phyloP scores from a whole-genome alignment of 176 grass and related monocot species.

The Bothriochloa decipiens region DNA sequence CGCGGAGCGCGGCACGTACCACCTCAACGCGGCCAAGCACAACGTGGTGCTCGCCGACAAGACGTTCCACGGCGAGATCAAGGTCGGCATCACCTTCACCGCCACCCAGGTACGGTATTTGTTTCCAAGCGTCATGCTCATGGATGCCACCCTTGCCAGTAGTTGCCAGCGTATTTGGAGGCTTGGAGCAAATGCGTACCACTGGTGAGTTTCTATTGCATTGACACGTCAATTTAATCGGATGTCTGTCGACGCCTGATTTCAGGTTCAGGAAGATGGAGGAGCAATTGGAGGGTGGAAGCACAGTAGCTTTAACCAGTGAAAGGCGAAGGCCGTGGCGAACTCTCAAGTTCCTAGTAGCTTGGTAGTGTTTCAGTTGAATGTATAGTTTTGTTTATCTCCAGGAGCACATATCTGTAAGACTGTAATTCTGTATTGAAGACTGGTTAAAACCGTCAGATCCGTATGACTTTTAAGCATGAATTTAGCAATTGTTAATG shows the following conservation, averaged over 20 bases:
- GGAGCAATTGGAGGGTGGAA: slow-evolving; percentile 41
- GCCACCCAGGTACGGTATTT: slow-evolving; percentile 43
- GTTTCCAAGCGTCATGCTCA: not conserved
- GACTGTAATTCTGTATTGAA: not conserved
- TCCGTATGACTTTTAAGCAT: not conserved
- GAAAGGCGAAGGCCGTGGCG: not conserved
- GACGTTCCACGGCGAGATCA: slow-evolving; percentile 75
- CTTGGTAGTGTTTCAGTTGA: not conserved
- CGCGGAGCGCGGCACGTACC: slow-evolving; percentile 51
- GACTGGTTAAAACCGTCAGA: not conserved
- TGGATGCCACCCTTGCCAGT: not conserved
- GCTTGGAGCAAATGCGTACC: not conserved
- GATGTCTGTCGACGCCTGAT: not conserved
- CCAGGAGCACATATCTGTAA: not conserved
- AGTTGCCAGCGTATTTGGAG: not conserved
- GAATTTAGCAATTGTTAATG: not conserved
- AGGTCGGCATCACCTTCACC: slow-evolving; percentile 61
- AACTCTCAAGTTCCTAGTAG: not conserved
- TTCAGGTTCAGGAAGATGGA: slow-evolving; percentile 32
- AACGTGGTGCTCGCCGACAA: slow-evolving; percentile 65
- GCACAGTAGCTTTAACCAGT: slow-evolving; percentile 40
- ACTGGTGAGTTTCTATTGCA: too few species aligned
- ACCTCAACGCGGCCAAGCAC: slow-evolving; percentile 58
- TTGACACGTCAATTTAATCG: not conserved
- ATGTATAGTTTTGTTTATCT: not conserved